Conservation (phyloP, 176 grass and related monocot genomes). For the Aegilops umbellulata region DNA sequence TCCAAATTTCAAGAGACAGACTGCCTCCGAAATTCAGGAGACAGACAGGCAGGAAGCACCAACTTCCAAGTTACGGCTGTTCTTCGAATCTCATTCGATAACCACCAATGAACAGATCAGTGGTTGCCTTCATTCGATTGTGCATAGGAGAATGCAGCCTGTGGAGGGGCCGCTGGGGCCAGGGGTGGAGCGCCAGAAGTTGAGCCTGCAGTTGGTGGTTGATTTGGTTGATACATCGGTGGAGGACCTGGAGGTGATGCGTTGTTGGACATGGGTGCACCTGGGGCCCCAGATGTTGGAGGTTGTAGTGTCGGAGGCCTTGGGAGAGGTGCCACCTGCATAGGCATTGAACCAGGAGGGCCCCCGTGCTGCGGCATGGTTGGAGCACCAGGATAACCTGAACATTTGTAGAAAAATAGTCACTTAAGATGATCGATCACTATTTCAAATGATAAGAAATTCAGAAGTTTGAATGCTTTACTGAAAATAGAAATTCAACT, state of each 20-base stretch:
- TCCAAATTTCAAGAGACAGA: not conserved
- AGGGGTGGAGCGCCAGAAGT: slow-evolving; percentile 41
- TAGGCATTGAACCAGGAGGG: slow-evolving; percentile 49
- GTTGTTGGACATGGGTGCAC: slow-evolving; percentile 30
- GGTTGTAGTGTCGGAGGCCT: slow-evolving; percentile 51
- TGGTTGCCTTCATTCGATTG: slow-evolving; percentile 45
- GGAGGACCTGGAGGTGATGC: slow-evolving; percentile 29
- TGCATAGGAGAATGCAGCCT: slow-evolving; percentile 40
- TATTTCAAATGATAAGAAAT: slow-evolving; percentile 8
- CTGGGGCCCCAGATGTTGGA: slow-evolving; percentile 52
- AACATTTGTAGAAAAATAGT: not conserved
- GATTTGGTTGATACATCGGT: slow-evolving; percentile 56
- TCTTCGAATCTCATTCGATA: not conserved
- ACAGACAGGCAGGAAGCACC: not conserved
- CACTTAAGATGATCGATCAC: not conserved
- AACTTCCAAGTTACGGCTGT: not conserved
- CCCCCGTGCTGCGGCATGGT: slow-evolving; percentile 1
- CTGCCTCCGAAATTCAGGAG: not conserved
- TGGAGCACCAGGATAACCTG: slow-evolving; percentile 56
- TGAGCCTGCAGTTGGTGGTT: slow-evolving; percentile 26
- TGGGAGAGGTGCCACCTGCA: slow-evolving; percentile 56
- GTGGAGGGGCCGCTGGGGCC: slow-evolving; percentile 27
- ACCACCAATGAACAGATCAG: slow-evolving; percentile 20
- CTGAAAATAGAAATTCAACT: not conserved
- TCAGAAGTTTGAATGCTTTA: not conserved